These are phyloP conservation scores for Mariannaea elegans DNA, from an alignment of 2,329 filamentous ascomycete species.

Conservation along the genomic window DNA sequence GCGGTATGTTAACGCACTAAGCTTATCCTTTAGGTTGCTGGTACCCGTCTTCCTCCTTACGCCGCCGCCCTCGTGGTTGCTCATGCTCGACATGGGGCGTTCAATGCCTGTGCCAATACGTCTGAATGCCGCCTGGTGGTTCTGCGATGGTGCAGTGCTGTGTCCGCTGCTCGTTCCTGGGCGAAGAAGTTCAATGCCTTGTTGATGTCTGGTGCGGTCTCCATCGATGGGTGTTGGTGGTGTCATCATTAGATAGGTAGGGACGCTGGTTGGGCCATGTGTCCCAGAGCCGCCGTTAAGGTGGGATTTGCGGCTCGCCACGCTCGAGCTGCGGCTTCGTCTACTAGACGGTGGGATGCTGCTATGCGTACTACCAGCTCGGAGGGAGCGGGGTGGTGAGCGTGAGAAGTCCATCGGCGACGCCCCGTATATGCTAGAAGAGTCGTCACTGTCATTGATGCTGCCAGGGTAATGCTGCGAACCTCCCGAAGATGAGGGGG, in stretches of 20 bases:
- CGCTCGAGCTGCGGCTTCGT: conserved; percentile 62
- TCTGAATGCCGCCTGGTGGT: conserved; percentile 35
- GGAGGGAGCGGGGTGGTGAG: conserved; percentile 64
- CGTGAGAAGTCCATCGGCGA: conserved; percentile 67
- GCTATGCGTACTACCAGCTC: conserved; percentile 57
- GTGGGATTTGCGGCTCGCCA: conserved; percentile 57
- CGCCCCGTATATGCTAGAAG: conserved; percentile 61
- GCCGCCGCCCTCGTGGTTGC: conserved; percentile 35
- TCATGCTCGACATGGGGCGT: conserved; percentile 46
- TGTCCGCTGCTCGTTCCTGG: conserved; percentile 46
- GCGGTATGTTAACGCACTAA: conserved; percentile 46
- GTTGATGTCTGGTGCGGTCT: conserved; percentile 30
- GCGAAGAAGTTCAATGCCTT: conserved; percentile 44
- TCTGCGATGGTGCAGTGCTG: conserved; percentile 27
- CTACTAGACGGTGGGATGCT: conserved; percentile 52
- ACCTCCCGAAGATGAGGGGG: conserved; percentile 52
- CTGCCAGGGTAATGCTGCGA: conserved; percentile 52
- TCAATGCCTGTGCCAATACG: conserved; percentile 35
- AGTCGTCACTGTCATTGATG: conserved; percentile 65
- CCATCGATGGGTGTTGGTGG: conserved; percentile 54
- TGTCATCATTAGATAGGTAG: conserved; percentile 57
- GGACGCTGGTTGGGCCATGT: conserved; percentile 41
- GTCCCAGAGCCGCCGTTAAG: conserved; percentile 44
- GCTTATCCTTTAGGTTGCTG: conserved; percentile 47
- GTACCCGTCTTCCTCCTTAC: conserved; percentile 42